phyloP scores from a whole-genome alignment of 1,284 basidiomycete species.

The Wallemia mellicola region DNA sequence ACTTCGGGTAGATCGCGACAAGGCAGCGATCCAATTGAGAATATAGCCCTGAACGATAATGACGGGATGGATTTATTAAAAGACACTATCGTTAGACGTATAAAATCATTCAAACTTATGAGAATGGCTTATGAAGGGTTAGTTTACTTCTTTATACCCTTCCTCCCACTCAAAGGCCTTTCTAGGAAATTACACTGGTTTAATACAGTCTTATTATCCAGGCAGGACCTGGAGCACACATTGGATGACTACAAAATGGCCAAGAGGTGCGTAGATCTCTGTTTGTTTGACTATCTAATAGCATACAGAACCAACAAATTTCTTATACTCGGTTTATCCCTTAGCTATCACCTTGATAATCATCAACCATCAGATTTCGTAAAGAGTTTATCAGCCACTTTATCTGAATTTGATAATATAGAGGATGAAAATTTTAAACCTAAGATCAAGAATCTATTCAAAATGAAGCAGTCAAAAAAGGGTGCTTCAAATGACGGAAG shows the following conservation, averaged over 20 bases:
- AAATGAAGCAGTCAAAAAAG: conserved; percentile 4
- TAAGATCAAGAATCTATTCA: conserved; percentile 1
- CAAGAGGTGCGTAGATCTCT: conserved; percentile 2
- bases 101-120: neutral
- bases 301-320: conserved; percentile 15
- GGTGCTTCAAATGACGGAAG: conserved; percentile 4
- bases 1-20: neutral
- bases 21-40: neutral
- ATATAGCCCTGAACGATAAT: neutral
- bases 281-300: neutral
- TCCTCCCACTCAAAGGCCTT: neutral
- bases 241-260: conserved; percentile 12
- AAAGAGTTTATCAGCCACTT: conserved; percentile 13
- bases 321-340: conserved; percentile 18
- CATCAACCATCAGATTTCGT: conserved; percentile 15
- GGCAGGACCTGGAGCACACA: conserved; percentile 10
- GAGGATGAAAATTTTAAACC: conserved; percentile 11
- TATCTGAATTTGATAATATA: conserved; percentile 19
- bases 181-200: conserved; percentile 15
- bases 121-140: neutral
- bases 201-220: conserved; percentile 14
- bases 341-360: conserved; percentile 18
- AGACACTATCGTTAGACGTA: neutral
- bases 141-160: neutral
- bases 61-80: neutral